These are phyloP conservation scores for Monilinia fructicola DNA, from an alignment of 2,329 filamentous ascomycete species.

Conservation along the genomic window DNA sequence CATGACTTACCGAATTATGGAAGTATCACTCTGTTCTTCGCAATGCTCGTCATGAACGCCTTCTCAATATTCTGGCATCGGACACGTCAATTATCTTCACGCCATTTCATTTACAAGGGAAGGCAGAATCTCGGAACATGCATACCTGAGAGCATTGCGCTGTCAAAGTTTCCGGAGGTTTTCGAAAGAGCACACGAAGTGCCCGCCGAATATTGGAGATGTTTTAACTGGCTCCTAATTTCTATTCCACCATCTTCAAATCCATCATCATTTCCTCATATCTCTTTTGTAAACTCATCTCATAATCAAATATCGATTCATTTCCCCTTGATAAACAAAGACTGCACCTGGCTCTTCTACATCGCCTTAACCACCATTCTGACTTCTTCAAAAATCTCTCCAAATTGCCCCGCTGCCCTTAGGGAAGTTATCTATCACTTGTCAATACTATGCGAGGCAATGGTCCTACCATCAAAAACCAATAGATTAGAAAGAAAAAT, in stretches of 20 bases:
- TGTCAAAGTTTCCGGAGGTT: constrained; percentile 24
- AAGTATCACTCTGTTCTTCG: constrained; percentile 28
- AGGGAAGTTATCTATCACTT: no score
- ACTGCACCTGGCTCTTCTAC: neutral
- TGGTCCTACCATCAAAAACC: neutral
- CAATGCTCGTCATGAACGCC: constrained; percentile 24
- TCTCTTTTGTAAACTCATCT: no score
- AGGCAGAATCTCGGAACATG: neutral
- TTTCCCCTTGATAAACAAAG: no score
- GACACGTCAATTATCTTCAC: constrained; percentile 24
- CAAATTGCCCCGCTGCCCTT: neutral
- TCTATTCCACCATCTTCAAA: no score
- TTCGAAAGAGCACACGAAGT: constrained; percentile 20
- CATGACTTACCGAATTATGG: constrained; percentile 24
- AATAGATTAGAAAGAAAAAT: no score
- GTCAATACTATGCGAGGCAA: no score
- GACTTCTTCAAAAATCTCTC: neutral
- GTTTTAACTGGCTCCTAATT: neutral
- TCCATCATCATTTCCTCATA: no score
- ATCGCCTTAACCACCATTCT: neutral
- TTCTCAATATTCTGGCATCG: constrained; percentile 25
- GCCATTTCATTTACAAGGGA: neutral
- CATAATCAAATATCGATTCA: no score
- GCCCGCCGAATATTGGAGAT: constrained; percentile 23
- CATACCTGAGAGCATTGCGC: constrained; percentile 19